Evolutionary conservation across 768 basidiomycete species (phyloP).

Genomic region (Trametopsis cervina): DNA sequence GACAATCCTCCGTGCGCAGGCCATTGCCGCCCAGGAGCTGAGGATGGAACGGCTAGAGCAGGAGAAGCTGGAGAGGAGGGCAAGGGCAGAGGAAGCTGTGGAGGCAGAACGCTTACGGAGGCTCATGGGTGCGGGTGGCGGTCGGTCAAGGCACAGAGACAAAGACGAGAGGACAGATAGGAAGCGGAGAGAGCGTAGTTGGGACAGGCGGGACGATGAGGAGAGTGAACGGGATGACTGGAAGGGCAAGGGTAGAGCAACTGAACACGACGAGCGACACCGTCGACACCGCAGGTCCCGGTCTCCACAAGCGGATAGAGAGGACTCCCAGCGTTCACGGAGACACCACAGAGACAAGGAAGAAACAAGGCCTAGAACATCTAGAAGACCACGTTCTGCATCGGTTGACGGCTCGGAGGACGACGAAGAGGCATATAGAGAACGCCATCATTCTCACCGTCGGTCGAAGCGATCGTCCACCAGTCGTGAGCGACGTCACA

Average conservation of each 20-base stretch:
- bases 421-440: neutral
- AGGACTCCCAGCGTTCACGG: constrained; percentile 17
- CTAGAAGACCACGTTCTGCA: neutral
- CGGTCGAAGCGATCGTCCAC: neutral
- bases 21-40: constrained; percentile 64
- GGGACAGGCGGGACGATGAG: constrained; percentile 44
- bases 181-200: constrained; percentile 40
- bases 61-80: constrained; percentile 52
- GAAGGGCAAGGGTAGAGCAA: constrained; percentile 26
- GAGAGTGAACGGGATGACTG: constrained; percentile 29
- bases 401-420: neutral
- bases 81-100: constrained; percentile 70
- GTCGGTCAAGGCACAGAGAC: constrained; percentile 30
- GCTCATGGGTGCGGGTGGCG: constrained; percentile 23
- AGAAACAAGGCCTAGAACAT: neutral
- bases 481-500: constrained; percentile 5
- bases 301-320: constrained; percentile 20
- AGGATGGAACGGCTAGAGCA: constrained; percentile 61
- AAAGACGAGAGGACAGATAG: constrained; percentile 38
- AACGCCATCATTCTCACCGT: neutral
- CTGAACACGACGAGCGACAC: constrained; percentile 16
- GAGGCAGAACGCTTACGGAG: constrained; percentile 54
- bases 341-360: constrained; percentile 5
- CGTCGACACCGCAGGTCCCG: constrained; percentile 25
- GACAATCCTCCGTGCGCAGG: constrained; percentile 69